These are phyloP conservation scores for Vigna unguiculata DNA, from an alignment of 306 rosid species.

Conservation along the genomic window DNA sequence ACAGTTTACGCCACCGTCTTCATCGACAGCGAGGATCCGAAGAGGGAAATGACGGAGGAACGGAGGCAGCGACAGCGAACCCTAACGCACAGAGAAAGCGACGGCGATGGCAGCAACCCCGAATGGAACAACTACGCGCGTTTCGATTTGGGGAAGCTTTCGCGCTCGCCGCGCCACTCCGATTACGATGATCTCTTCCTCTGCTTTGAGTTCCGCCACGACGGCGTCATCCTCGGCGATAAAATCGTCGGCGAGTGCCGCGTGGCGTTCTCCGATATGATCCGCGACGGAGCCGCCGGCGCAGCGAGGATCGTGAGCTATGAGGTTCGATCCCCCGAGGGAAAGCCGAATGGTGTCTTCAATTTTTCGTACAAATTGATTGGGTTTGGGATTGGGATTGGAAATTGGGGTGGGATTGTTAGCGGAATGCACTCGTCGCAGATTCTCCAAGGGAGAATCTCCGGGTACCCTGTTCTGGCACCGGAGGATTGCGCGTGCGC, in stretches of 20 bases:
- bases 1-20: constrained; percentile 51
- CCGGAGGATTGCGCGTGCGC: constrained; percentile 31
- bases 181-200: constrained; percentile 34
- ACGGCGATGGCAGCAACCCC: constrained; percentile 45
- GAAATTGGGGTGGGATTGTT: neutral
- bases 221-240: constrained; percentile 52
- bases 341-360: constrained; percentile 57
- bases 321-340: constrained; percentile 57
- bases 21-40: constrained; percentile 47
- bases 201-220: constrained; percentile 56
- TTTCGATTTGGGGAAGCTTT: constrained; percentile 43
- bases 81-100: constrained; percentile 28
- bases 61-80: constrained; percentile 50
- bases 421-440: constrained; percentile 13
- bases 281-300: constrained; percentile 28
- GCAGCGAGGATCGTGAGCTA: constrained; percentile 47
- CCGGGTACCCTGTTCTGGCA: constrained; percentile 50
- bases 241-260: constrained; percentile 57
- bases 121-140: constrained; percentile 55
- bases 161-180: neutral
- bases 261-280: constrained; percentile 49
- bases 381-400: constrained; percentile 6
- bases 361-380: constrained; percentile 51
- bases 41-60: constrained; percentile 2
- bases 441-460: constrained; percentile 44